Conservation (phyloP, 306 rosid genomes). For the Astragalus glycyphyllos region DNA sequence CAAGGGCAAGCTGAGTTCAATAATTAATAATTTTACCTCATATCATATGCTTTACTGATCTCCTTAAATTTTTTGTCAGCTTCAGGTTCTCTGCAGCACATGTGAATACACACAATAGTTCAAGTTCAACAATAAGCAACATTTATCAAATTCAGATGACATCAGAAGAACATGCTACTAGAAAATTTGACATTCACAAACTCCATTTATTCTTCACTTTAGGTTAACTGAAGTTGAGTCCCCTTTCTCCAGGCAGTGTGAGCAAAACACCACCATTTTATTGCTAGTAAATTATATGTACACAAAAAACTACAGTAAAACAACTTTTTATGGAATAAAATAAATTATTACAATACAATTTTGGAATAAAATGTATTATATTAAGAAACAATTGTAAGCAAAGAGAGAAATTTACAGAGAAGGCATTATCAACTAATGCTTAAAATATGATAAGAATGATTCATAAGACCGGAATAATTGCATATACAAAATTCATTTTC, state of each 20-base stretch:
- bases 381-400: not conserved
- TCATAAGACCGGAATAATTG: slow-evolving; percentile 1
- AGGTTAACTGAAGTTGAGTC: not conserved
- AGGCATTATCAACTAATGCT: slow-evolving; percentile 5
- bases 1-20: slow-evolving; percentile 35
- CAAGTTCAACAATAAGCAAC: slow-evolving; percentile 29
- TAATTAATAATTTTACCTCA: slow-evolving; percentile 53
- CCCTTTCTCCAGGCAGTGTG: slow-evolving; percentile 15
- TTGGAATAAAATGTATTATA: slow-evolving; percentile 6
- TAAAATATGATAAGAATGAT: not conserved
- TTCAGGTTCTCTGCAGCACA: slow-evolving; percentile 66
- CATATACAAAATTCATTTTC: not conserved
- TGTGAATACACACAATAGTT: slow-evolving; percentile 10
- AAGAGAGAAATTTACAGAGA: not conserved
- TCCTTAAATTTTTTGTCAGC: slow-evolving; percentile 93
- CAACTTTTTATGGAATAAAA: not conserved
- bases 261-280: not conserved
- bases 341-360: not conserved
- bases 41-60: slow-evolving; percentile 84
- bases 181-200: slow-evolving; percentile 15
- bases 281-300: not conserved
- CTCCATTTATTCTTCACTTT: slow-evolving; percentile 5
- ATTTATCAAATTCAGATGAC: slow-evolving; percentile 14
- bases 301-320: not conserved
- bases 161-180: not conserved